Percentiles rank a stretch among this genome's conserved stretches.
These are phyloP conservation scores for Globisporangium uncinulatum DNA, from an alignment of 352 stramenopile genomes.

Conservation along the genomic window DNA sequence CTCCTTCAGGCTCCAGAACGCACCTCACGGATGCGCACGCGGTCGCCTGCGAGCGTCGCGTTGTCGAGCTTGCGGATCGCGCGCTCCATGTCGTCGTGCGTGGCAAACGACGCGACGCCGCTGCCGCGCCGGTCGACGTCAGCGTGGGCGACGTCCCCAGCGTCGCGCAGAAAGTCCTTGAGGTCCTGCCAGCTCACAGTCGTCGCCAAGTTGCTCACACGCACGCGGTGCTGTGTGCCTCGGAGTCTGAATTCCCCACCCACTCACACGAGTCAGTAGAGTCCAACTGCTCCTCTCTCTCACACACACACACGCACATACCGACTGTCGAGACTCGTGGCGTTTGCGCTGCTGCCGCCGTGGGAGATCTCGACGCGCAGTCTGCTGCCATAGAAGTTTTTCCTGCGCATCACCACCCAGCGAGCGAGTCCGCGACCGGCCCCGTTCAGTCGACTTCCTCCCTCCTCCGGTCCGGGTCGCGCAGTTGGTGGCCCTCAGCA, in stretches of 20 bases:
- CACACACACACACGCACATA: neutral
- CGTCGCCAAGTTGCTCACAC: conserved; percentile 33
- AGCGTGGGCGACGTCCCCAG: conserved; percentile 54
- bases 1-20: neutral
- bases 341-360: conserved; percentile 9
- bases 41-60: conserved; percentile 37
- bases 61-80: conserved; percentile 50
- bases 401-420: conserved; percentile 1
- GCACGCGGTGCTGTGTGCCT: conserved; percentile 50
- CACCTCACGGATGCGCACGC: conserved; percentile 37
- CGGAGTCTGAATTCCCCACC: conserved; percentile 18
- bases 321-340: conserved; percentile 7
- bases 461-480: neutral
- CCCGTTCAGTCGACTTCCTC: neutral
- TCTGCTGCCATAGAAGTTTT: conserved; percentile 23
- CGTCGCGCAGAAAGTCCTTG: conserved; percentile 55
- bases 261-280: too few relatives aligned
- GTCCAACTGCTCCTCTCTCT: too few relatives aligned
- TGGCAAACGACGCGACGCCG: conserved; percentile 62
- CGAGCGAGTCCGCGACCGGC: neutral
- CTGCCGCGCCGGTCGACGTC: conserved; percentile 64
- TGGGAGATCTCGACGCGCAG: conserved; percentile 57
- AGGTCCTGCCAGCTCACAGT: conserved; percentile 56
- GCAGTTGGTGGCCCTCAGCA: neutral
- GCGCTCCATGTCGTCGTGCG: conserved; percentile 44